Evolutionary conservation across 108 stramenopile species (phyloP).

Genomic region (Skeletonema tropicum): DNA sequence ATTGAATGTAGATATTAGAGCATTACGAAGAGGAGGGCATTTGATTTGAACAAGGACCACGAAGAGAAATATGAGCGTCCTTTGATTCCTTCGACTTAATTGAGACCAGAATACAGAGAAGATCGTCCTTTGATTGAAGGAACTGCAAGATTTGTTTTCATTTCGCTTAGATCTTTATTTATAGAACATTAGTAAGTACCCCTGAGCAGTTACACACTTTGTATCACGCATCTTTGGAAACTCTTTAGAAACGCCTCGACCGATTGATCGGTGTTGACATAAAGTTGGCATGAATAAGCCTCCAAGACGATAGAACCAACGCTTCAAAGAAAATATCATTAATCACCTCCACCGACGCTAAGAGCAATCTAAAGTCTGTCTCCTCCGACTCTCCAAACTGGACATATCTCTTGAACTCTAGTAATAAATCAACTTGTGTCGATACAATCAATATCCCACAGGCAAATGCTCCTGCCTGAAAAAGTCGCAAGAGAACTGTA

Average conservation of each 20-base stretch:
- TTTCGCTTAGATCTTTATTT: not conserved
- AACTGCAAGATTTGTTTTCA: not conserved
- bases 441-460: conserved; percentile 67
- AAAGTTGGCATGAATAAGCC: conserved; percentile 56
- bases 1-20: not conserved
- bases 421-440: conserved; percentile 78
- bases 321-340: conserved; percentile 83
- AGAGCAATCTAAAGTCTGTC: conserved; percentile 50
- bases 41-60: not conserved
- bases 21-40: not conserved
- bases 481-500: conserved; percentile 37
- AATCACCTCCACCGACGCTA: conserved; percentile 63
- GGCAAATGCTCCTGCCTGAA: conserved; percentile 81
- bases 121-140: not conserved
- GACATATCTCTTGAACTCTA: conserved; percentile 62
- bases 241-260: conserved; percentile 12
- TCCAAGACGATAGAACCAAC: conserved; percentile 53
- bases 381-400: conserved; percentile 72
- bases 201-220: not conserved
- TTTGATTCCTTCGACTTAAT: not conserved
- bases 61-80: not conserved
- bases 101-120: not conserved
- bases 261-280: conserved; percentile 26
- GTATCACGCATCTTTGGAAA: not conserved
- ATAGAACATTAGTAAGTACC: not conserved